A percentile compares a stretch with the other conserved stretches of the same genome.
Conservation (phyloP, 495 filamentous ascomycete species). For the Daldinia bambusicola region DNA sequence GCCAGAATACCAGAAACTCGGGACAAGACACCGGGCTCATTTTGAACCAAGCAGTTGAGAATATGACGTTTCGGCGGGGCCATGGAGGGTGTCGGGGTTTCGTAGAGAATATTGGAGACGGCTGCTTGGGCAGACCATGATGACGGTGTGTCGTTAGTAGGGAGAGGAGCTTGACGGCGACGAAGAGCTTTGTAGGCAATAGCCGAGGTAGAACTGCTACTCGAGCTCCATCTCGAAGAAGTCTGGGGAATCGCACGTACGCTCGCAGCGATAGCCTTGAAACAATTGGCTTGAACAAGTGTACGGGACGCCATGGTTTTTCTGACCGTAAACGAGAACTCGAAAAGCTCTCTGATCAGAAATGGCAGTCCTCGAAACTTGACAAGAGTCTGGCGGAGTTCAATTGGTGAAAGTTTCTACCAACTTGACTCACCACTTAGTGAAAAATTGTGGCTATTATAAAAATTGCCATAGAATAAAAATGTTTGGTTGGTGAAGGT, state of each 20-base stretch:
- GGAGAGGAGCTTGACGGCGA: constrained; percentile 84
- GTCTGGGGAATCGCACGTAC: constrained; percentile 35
- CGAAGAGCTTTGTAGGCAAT: constrained; percentile 98
- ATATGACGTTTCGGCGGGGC: constrained; percentile 92
- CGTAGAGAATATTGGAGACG: constrained; percentile 97
- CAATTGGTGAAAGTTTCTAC: constrained; percentile 35
- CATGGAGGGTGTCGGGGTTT: constrained; percentile 86
- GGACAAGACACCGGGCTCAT: constrained; percentile 96
- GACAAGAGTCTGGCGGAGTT: constrained; percentile 31
- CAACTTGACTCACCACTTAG: constrained; percentile 39
- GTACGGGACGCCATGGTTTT: constrained; percentile 58
- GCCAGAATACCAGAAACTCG: constrained; percentile 96
- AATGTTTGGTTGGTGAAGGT: constrained; percentile 19
- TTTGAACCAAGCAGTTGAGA: constrained; percentile 98
- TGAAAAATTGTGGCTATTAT: constrained; percentile 36
- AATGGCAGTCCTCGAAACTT: constrained; percentile 26
- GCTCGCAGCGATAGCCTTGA: constrained; percentile 43
- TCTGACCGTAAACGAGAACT: constrained; percentile 46
- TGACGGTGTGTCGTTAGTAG: constrained; percentile 75
- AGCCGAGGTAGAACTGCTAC: constrained; percentile 83
- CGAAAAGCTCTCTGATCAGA: constrained; percentile 42
- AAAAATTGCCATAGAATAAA: constrained; percentile 1
- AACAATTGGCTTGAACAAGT: constrained; percentile 50
- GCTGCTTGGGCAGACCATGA: constrained; percentile 94
- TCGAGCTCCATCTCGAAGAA: constrained; percentile 46